phyloP scores from a whole-genome alignment of 1,139 yeast species.

The Candida buenavistaensis region DNA sequence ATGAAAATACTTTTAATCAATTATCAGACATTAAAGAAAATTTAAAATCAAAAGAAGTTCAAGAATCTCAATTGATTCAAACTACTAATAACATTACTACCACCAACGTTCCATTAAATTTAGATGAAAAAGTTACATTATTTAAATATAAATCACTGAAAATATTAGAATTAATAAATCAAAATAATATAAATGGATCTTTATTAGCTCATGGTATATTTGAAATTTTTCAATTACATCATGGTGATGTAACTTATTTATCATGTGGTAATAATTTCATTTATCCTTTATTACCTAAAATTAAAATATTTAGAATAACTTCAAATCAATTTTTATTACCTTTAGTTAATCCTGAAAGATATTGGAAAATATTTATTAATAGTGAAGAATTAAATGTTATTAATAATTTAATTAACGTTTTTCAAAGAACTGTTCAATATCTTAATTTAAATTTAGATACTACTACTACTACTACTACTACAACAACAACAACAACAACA shows the following conservation, averaged over 20 bases:
- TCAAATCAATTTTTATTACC: slow-evolving; percentile 60
- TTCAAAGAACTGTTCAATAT: slow-evolving; percentile 45
- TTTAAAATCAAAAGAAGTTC: slow-evolving; percentile 16
- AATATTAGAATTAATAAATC: slow-evolving; percentile 45
- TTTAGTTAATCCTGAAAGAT: slow-evolving; percentile 67
- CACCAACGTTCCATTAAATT: slow-evolving; percentile 14
- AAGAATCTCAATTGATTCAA: background rate
- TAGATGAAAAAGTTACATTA: slow-evolving; percentile 40
- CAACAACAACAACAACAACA: too few relatives aligned
- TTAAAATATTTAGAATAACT: slow-evolving; percentile 56
- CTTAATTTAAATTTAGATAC: slow-evolving; percentile 33
- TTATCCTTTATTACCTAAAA: slow-evolving; percentile 65
- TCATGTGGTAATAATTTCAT: slow-evolving; percentile 54
- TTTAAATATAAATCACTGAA: slow-evolving; percentile 39
- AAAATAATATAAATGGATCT: slow-evolving; percentile 35
- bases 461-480: background rate
- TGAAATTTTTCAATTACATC: slow-evolving; percentile 64
- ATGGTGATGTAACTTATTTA: slow-evolving; percentile 63
- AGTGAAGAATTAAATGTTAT: slow-evolving; percentile 35
- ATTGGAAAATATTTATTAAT: slow-evolving; percentile 61
- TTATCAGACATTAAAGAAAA: slow-evolving; percentile 33
- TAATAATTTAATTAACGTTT: slow-evolving; percentile 34
- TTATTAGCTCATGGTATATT: slow-evolving; percentile 62
- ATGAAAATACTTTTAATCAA: slow-evolving; percentile 24
- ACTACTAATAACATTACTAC: background rate